Base-by-base conservation (phyloP, 352 stramenopile genomes). In the Phytophthora chlamydospora region DNA sequence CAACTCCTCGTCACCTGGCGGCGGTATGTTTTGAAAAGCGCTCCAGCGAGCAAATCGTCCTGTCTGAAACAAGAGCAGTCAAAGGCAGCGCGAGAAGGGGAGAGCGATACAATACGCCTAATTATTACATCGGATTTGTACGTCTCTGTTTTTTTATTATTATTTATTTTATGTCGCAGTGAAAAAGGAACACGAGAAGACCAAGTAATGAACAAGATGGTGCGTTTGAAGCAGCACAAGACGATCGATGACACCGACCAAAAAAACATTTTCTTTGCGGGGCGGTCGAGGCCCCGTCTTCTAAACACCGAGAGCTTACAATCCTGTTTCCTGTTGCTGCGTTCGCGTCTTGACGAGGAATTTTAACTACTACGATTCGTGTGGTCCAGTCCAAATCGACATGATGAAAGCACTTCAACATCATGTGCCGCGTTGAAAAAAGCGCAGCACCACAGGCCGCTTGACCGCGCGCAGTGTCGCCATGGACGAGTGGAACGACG, bases 401-500 rank as follows among this genome's bases (percentile, higher is more conserved):
- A 57, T 63, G 51, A 46, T 35, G 33, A 24, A 46, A 27, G 31
- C 57, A 58, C 35, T 49, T 47, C 34, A 60, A 17, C 62, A 68
- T 65, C 62, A 75, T 69, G 67, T 69, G 19, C 58, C 58, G 41
- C 76, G 75, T 59, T 78, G 76, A 63, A 73, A 82, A 66, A 96
- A 96, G 1, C 87, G 83, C 47, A 96, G 69, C 43, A 93, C 81
- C 1, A 94, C 85, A 12, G 87, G 87, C 31, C 87, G 87, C 64
- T 92, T 92, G 29, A 93, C 75, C 4, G 83, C 87, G 14, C 85
- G 85, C 44, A 96, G 59, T 34, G 83, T 91, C 17, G 85, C 83
- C 83, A 96, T 96, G 11, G 85, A 94, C 59, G 82, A 83, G 49
- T 96, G 85, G 59, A 96, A 96, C 17, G 84, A 83, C 35, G 83